These are phyloP conservation scores for Phytophthora crassamura DNA, from an alignment of 352 stramenopile species.

Conservation along the genomic window DNA sequence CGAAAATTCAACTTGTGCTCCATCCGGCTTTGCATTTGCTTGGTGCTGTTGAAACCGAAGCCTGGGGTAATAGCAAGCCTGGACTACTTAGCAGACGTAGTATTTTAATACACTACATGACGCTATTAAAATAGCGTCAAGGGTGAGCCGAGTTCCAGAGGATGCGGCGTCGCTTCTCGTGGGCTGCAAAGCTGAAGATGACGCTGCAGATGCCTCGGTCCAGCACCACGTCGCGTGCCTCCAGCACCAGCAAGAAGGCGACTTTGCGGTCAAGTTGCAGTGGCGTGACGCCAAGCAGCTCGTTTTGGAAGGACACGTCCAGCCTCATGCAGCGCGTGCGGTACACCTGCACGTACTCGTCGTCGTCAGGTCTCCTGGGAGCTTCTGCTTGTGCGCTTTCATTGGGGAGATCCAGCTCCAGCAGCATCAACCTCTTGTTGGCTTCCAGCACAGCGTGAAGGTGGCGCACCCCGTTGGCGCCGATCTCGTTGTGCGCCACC, in stretches of 20 bases:
- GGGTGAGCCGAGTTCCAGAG: conserved; percentile 31
- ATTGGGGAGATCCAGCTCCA: conserved; percentile 40
- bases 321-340: conserved; percentile 43
- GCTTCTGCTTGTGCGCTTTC: conserved; percentile 11
- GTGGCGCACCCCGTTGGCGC: conserved; percentile 39
- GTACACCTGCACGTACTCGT: conserved; percentile 42
- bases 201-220: conserved; percentile 32
- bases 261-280: conserved; percentile 22
- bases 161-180: conserved; percentile 33
- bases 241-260: conserved; percentile 32
- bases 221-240: conserved; percentile 26
- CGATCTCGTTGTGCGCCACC: conserved; percentile 39
- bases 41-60: not conserved
- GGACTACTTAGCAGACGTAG: no score
- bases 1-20: conserved; percentile 4
- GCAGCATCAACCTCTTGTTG: conserved; percentile 38
- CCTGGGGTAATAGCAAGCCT: not conserved
- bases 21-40: conserved; percentile 21
- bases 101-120: no score
- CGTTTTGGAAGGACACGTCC: conserved; percentile 41
- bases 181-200: conserved; percentile 37
- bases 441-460: conserved; percentile 34
- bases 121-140: conserved; percentile 11
- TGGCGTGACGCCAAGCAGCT: conserved; percentile 30
- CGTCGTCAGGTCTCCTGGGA: conserved; percentile 25